phyloP scores from a whole-genome alignment of 805 yeast genomes.

The Candida boidinii region DNA sequence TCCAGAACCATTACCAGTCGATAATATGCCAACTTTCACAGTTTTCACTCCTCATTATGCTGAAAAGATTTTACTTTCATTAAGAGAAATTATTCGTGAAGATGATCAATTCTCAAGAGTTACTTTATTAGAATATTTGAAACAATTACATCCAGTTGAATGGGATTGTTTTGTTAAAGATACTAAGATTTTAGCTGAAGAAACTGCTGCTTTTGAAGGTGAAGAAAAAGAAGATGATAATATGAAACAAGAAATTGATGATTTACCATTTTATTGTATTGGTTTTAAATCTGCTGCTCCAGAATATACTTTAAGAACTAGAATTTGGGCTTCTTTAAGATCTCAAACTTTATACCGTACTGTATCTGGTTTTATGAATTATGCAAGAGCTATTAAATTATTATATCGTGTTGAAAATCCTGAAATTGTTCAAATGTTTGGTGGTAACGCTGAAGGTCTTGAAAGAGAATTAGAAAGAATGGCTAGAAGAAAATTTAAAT shows the following conservation, averaged over 20 bases:
- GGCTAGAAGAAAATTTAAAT: conserved; percentile 78
- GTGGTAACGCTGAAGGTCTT: conserved; percentile 94
- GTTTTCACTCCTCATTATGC: conserved; percentile 94
- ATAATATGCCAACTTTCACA: conserved; percentile 98
- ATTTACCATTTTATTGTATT: conserved; percentile 88
- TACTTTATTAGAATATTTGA: conserved; percentile 86
- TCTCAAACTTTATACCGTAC: conserved; percentile 96
- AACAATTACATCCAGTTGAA: conserved; percentile 92
- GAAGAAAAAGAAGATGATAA: conserved; percentile 55
- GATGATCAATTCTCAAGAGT: conserved; percentile 96
- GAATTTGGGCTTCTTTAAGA: conserved; percentile 98
- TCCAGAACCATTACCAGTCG: conserved; percentile 98
- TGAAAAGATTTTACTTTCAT: conserved; percentile 87
- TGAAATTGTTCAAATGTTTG: conserved; percentile 94
- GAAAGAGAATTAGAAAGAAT: conserved; percentile 90
- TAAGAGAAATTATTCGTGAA: conserved; percentile 93
- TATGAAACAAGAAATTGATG: conserved; percentile 79
- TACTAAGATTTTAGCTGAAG: conserved; percentile 91
- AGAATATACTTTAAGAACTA: conserved; percentile 88
- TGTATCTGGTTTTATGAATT: conserved; percentile 97
- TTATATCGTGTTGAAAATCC: conserved; percentile 93
- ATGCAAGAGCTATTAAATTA: conserved; percentile 90
- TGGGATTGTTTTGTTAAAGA: conserved; percentile 98
- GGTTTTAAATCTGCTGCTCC: conserved; percentile 98
- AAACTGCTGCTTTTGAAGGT: conserved; percentile 73